Evolutionary conservation across 2,329 filamentous ascomycete genomes (phyloP).

Genomic region (Davidsoniella neocaledoniae): DNA sequence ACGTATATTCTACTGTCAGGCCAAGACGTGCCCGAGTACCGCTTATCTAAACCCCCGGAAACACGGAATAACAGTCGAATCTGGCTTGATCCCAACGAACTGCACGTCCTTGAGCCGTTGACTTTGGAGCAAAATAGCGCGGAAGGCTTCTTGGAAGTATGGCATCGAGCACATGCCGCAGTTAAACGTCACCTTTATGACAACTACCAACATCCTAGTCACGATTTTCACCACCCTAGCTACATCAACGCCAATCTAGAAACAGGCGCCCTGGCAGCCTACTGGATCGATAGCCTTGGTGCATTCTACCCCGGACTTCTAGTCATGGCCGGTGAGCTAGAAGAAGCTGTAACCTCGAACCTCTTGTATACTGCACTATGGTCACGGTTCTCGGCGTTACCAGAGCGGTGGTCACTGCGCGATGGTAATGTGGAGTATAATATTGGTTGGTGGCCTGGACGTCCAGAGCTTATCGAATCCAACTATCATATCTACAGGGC

Average conservation of each 20-base stretch:
- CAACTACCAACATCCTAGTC: constrained; percentile 20
- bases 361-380: constrained; percentile 83
- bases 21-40: constrained; percentile 37
- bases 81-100: constrained; percentile 47
- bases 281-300: constrained; percentile 91
- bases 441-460: constrained; percentile 84
- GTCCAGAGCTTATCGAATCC: constrained; percentile 93
- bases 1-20: constrained; percentile 81
- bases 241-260: constrained; percentile 80
- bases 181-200: constrained; percentile 89
- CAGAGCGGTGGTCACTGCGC: constrained; percentile 81
- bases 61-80: constrained; percentile 21
- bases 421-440: constrained; percentile 73
- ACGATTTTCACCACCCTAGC: constrained; percentile 61
- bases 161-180: constrained; percentile 71
- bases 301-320: constrained; percentile 90
- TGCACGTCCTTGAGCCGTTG: constrained; percentile 36
- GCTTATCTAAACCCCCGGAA: constrained; percentile 21
- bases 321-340: constrained; percentile 69
- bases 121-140: constrained; percentile 51
- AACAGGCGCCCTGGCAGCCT: constrained; percentile 74
- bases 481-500: constrained; percentile 92
- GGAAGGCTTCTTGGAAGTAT: constrained; percentile 63
- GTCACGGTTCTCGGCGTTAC: constrained; percentile 85
- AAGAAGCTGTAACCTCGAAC: constrained; percentile 82